Base-by-base conservation (phyloP, 2,329 filamentous ascomycete species). In the Podosphaera aphanis region DNA sequence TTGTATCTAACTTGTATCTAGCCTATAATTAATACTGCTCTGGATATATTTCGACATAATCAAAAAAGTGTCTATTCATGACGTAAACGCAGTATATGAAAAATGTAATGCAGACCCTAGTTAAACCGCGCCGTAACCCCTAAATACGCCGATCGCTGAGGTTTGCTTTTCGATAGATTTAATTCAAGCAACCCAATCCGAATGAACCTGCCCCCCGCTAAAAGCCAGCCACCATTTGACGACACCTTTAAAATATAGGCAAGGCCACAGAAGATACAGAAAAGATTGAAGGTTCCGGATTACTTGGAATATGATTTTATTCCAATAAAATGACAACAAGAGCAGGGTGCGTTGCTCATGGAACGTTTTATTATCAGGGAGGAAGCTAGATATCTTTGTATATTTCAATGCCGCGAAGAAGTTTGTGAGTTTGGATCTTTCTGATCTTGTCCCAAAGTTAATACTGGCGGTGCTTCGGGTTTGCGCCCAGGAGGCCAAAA, bases 401-500 rank as follows among this genome's bases (percentile, higher is more conserved):
- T 27, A 10, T 16, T n/a, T 53, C 47, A 58, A 39, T 55, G 53
- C 37, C 55, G 51, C 8, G 54, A 55, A 8, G 55, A 53, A 27
- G 55, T 55, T 36, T 48, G 49, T 36, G 49, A 52, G 47, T 48
- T 49, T 40, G 40, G 43, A 15, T 55, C 52, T n/a, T 50, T 48
- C 25, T 50, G 39, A 15, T 55, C 52, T 3, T 40, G 23, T 43
- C 47, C 45, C 5, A 50, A 44, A 19, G 49, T 44, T 19, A 48
- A 27, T n/a, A n/a, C n/a, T n/a, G 48, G 45, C 44, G 52, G 52
- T 19, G 49, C 44, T 44, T 59, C 56, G 43, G 55, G 57, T 36
- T 55, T 56, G 33, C 55, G 53, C 36, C 56, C 58, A 33, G 56
- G 51, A 38, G 53, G 56, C 88, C 88, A 98, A 67, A 98, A 98